A percentile compares a stretch with the other conserved stretches of the same genome.
Evolutionary conservation across 2,329 filamentous ascomycete species (phyloP).

Genomic region (Didymella lethalis): DNA sequence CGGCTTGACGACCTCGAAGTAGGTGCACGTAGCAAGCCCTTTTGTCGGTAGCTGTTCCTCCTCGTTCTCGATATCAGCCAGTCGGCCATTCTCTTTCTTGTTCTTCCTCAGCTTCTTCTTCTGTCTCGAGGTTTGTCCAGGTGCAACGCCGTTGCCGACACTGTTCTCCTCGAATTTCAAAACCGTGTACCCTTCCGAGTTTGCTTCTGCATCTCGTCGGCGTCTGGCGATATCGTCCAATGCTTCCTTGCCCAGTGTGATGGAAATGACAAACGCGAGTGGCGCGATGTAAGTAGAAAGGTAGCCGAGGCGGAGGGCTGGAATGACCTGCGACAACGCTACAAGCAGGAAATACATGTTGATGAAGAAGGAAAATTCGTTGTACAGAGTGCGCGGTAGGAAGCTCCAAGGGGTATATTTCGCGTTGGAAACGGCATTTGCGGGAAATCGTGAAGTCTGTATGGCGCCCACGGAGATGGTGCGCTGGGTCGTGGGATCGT

Average conservation of each 20-base stretch:
- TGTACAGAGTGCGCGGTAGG: slow-evolving; percentile 91
- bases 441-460: slow-evolving; percentile 80
- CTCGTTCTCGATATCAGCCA: slow-evolving; percentile 75
- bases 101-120: slow-evolving; percentile 48
- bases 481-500: slow-evolving; percentile 73
- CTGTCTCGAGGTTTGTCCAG: slow-evolving; percentile 37
- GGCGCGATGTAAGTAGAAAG: slow-evolving; percentile 94
- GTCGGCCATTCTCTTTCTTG: slow-evolving; percentile 51
- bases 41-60: slow-evolving; percentile 58
- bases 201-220: slow-evolving; percentile 89
- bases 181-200: slow-evolving; percentile 86
- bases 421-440: slow-evolving; percentile 92
- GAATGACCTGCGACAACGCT: slow-evolving; percentile 91
- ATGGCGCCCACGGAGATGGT: slow-evolving; percentile 76
- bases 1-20: slow-evolving; percentile 76
- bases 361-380: slow-evolving; percentile 99
- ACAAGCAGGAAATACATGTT: slow-evolving; percentile 99
- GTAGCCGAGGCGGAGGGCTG: slow-evolving; percentile 88
- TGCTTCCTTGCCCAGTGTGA: slow-evolving; percentile 95
- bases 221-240: slow-evolving; percentile 89
- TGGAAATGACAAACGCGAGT: slow-evolving; percentile 86
- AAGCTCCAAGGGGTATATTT: slow-evolving; percentile 98
- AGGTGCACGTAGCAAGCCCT: slow-evolving; percentile 55
- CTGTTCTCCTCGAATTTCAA: slow-evolving; percentile 72
- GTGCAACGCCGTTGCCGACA: slow-evolving; percentile 44